A percentile compares a stretch with the other conserved stretches of the same genome.
Conservation (phyloP, 139 green algal species). For the Raphidocelis subcapitata region DNA sequence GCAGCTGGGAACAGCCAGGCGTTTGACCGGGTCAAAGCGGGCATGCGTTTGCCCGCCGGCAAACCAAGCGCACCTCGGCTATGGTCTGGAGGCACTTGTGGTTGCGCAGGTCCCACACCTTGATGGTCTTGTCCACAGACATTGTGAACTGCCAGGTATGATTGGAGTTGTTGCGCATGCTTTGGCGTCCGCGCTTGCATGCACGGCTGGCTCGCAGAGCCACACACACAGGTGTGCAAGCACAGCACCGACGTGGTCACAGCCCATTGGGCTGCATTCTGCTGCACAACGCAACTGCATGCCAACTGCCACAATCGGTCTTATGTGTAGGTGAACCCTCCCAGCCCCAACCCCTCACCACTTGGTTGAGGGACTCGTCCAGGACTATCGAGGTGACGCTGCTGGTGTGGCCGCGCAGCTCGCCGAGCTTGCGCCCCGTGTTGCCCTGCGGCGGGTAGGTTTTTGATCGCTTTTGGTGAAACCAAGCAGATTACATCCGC, state of each 20-base stretch:
- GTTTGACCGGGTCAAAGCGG: too few species aligned
- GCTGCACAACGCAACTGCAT: too few species aligned
- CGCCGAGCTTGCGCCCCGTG: constrained; percentile 48
- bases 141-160: constrained; percentile 50
- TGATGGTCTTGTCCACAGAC: constrained; percentile 68
- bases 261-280: too few species aligned
- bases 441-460: constrained; percentile 37
- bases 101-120: constrained; percentile 83
- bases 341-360: constrained; percentile 8
- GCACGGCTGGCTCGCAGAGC: too few species aligned
- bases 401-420: constrained; percentile 62
- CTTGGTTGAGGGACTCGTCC: constrained; percentile 67
- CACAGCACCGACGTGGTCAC: too few species aligned
- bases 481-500: too few species aligned
- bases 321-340: too few species aligned
- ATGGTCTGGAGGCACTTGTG: constrained; percentile 81
- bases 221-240: too few species aligned
- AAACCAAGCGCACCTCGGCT: constrained; percentile 16
- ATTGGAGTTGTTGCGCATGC: not conserved
- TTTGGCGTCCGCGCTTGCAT: constrained; percentile 13
- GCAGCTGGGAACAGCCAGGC: too few species aligned
- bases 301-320: too few species aligned
- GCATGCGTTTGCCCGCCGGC: too few species aligned
- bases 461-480: too few species aligned
- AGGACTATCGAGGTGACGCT: constrained; percentile 63